phyloP scores from a whole-genome alignment of 768 basidiomycete species.

The Mycena sanguinolenta region DNA sequence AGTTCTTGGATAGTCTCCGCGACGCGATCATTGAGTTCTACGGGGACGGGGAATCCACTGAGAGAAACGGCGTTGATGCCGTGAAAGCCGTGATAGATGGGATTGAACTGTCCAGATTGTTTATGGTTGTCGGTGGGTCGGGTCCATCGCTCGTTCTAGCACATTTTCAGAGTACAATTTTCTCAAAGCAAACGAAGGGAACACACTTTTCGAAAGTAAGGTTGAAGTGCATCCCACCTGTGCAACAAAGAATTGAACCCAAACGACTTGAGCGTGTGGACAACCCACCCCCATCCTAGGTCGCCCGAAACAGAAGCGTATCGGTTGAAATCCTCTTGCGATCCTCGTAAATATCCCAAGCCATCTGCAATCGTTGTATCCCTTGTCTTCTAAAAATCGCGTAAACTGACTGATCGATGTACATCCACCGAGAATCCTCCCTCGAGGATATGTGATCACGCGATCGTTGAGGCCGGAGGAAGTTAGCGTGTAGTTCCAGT shows the following conservation, averaged over 20 bases:
- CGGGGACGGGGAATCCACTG: no score
- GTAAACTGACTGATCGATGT: not conserved
- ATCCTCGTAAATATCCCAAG: not conserved
- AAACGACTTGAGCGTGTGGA: not conserved
- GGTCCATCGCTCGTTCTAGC: no score
- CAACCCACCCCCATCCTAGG: not conserved
- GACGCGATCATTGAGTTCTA: no score
- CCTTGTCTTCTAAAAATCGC: not conserved
- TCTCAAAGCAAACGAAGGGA: no score
- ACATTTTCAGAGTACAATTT: no score
- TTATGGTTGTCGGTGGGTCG: no score
- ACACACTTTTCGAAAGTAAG: not conserved
- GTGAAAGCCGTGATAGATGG: no score
- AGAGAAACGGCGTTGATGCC: no score
- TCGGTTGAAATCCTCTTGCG: not conserved
- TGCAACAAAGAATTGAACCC: not conserved
- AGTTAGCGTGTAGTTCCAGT: not conserved
- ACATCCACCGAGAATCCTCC: not conserved
- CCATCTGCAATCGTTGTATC: not conserved
- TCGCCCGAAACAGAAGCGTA: not conserved
- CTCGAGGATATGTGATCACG: not conserved
- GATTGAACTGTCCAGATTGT: no score
- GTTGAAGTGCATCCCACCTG: slow-evolving; percentile 1
- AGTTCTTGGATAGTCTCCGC: no score
- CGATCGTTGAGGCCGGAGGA: not conserved